Evolutionary conservation across 2,329 filamentous ascomycete species (phyloP).

Genomic region (Capronia epimyces): DNA sequence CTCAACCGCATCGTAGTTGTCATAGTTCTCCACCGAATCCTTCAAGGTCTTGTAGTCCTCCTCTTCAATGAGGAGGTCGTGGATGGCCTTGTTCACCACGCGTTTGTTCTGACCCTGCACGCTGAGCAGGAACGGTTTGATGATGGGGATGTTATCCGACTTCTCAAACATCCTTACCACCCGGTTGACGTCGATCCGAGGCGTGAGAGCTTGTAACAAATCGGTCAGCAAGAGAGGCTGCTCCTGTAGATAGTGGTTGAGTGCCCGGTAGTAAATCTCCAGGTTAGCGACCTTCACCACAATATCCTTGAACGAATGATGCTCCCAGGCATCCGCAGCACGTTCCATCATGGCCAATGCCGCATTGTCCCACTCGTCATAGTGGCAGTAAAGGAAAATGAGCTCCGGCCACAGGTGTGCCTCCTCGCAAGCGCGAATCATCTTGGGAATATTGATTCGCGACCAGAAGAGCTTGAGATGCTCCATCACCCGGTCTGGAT

Average conservation of each 20-base stretch:
- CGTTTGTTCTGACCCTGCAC: slow-evolving; percentile 98
- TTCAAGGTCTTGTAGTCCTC: slow-evolving; percentile 98
- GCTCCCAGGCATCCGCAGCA: slow-evolving; percentile 95
- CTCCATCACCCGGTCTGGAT: slow-evolving; percentile 94
- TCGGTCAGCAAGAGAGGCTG: slow-evolving; percentile 95
- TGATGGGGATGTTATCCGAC: slow-evolving; percentile 93
- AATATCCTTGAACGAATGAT: slow-evolving; percentile 99
- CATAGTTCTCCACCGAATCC: slow-evolving; percentile 96
- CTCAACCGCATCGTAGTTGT: slow-evolving; percentile 96
- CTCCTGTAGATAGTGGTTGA: slow-evolving; percentile 97
- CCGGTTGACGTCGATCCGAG: slow-evolving; percentile 93
- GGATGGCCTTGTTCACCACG: slow-evolving; percentile 95
- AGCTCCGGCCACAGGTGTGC: slow-evolving; percentile 96
- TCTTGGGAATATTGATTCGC: slow-evolving; percentile 94
- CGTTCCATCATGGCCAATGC: slow-evolving; percentile 97
- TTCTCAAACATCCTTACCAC: slow-evolving; percentile 99
- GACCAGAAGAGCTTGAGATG: slow-evolving; percentile 98
- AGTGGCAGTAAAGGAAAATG: slow-evolving; percentile 96
- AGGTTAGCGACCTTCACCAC: slow-evolving; percentile 95
- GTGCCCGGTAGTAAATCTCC: slow-evolving; percentile 96
- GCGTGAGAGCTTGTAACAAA: slow-evolving; percentile 81
- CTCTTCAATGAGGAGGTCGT: slow-evolving; percentile 94
- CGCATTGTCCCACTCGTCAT: slow-evolving; percentile 97
- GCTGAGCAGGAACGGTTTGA: slow-evolving; percentile 97
- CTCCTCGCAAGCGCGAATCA: slow-evolving; percentile 88